Conservation (phyloP, 768 basidiomycete species). For the Termitomyces sp. region DNA sequence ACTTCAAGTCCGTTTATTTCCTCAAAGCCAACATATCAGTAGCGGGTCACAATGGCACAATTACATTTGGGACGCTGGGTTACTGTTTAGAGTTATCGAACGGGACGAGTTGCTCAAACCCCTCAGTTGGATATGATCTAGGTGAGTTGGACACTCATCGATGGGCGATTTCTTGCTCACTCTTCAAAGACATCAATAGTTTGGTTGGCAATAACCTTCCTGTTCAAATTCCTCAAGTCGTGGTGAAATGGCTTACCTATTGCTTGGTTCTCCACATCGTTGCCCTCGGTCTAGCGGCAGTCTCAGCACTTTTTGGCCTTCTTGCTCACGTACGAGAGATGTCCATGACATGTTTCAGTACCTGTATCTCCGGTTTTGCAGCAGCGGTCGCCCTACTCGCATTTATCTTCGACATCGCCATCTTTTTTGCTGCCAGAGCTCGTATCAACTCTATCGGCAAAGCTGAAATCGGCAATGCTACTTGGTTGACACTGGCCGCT, state of each 20-base stretch:
- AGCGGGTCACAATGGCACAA: constrained; percentile 49
- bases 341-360: constrained; percentile 82
- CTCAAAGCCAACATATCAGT: constrained; percentile 67
- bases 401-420: constrained; percentile 88
- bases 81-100: constrained; percentile 69
- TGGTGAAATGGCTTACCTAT: constrained; percentile 95
- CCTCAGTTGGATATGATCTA: constrained; percentile 84
- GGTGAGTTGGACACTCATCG: constrained; percentile 46
- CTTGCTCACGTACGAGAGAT: constrained; percentile 87
- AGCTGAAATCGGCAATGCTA: constrained; percentile 81
- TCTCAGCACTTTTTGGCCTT: constrained; percentile 77
- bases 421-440: constrained; percentile 88
- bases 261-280: constrained; percentile 89
- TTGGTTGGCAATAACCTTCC: constrained; percentile 68
- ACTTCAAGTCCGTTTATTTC: constrained; percentile 87
- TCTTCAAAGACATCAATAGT: constrained; percentile 67
- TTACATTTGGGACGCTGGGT: constrained; percentile 88
- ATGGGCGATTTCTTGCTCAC: constrained; percentile 10
- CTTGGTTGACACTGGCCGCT: constrained; percentile 89
- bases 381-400: constrained; percentile 78
- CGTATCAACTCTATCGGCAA: constrained; percentile 79
- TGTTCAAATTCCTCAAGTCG: constrained; percentile 75
- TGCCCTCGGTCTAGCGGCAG: constrained; percentile 71
- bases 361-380: constrained; percentile 78
- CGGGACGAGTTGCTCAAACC: constrained; percentile 70